phyloP scores from a whole-genome alignment of 371 early-diverging fungal genomes.

The Saksenaea oblongispora region DNA sequence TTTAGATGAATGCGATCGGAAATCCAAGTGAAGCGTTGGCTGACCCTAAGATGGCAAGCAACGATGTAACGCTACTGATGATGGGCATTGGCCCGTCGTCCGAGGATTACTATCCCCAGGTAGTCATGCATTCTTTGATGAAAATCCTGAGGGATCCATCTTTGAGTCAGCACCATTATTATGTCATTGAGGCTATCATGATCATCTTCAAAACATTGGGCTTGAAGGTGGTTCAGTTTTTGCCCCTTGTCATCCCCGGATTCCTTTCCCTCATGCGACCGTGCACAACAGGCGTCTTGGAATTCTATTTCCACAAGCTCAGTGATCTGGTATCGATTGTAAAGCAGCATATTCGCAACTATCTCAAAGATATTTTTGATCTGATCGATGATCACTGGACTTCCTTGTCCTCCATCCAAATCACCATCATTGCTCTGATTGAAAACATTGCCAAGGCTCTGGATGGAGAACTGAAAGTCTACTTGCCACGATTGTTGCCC shows the following conservation, averaged over 20 bases:
- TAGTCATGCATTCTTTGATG: conserved; percentile 89
- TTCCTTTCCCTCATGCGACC: conserved; percentile 76
- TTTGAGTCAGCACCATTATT: conserved; percentile 80
- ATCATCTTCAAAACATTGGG: conserved; percentile 92
- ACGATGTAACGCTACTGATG: conserved; percentile 68
- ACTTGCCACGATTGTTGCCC: conserved; percentile 69
- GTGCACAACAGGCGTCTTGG: conserved; percentile 78
- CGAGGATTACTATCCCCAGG: conserved; percentile 86
- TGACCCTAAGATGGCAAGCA: conserved; percentile 59
- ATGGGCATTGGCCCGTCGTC: conserved; percentile 76
- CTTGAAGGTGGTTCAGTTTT: conserved; percentile 78
- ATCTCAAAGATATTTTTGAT: conserved; percentile 78
- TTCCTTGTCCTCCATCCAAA: conserved; percentile 71
- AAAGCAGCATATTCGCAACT: conserved; percentile 87
- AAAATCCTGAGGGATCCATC: conserved; percentile 87
- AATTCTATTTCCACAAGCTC: conserved; percentile 88
- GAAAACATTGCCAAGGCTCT: conserved; percentile 87
- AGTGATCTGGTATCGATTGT: conserved; percentile 86
- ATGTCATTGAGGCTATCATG: conserved; percentile 92
- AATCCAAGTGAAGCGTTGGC: conserved; percentile 58
- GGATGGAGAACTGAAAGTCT: conserved; percentile 87
- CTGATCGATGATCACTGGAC: conserved; percentile 85
- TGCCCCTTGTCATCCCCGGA: conserved; percentile 74
- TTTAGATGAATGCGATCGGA: conserved; percentile 52
- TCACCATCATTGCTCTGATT: conserved; percentile 79